Evolutionary conservation across 306 rosid genomes (phyloP), one percentile per base, ranked within the genome.

Genomic region (Fagus sylvatica): DNA sequence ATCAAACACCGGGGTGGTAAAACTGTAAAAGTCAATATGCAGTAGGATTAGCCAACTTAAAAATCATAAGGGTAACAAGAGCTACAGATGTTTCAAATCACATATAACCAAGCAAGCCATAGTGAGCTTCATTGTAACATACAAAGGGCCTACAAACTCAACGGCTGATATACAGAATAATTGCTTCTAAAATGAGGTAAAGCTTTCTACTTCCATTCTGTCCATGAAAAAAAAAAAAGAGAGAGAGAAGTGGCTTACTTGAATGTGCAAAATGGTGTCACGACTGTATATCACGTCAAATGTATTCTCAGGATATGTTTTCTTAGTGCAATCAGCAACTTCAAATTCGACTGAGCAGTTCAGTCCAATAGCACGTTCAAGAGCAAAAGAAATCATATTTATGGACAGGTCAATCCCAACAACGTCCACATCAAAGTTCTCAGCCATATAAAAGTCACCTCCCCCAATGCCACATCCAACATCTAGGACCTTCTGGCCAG

Each of bases 391-490:
- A 55, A 95, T 87, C 99, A 95, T 93, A 76, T 95, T 95, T 53
- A 95, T 79, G 28, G 99, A 95, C 64, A 93, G 96, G 85, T 95
- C 99, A 54, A 95, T 88, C 54, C 97, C 99, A 32, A 93, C 89
- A 56, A 93, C 98, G 80, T 93, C 98, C 15, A 85, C 97, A 72
- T 88, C 91, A 76, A 85, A 95, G 30, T 85, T 91, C 72, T 82
- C 85, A 40, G 98, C 98, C 98, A 95, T 91, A 87, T 95, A 95
- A 64, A 93, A 93, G 83, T 93, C 99, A 59, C 97, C 97, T 53
- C 98, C 99, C 41, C 99, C 99, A 69, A 85, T 91, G 69, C 99
- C 99, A 82, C 99, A 95, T 65, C 99, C 98, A 68, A 95, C 98
- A 84, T 95, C 99, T 11, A 95, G 86, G 69, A 95, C 94, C 76